Conservation (phyloP, 2,329 filamentous ascomycete species). For the Pseudopyrenochaeta lycopersici region DNA sequence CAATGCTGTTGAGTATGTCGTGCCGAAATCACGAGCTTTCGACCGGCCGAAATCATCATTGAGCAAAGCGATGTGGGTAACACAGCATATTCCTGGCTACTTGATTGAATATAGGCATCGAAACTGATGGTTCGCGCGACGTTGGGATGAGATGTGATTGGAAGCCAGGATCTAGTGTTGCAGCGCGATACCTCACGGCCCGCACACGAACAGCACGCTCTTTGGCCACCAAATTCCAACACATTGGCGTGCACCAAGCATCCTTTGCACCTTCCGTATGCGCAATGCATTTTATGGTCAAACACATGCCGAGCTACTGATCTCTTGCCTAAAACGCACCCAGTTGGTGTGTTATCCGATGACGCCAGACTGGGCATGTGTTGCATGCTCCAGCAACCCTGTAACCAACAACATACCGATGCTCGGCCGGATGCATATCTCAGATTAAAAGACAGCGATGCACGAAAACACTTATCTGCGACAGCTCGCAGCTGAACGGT, state of each 20-base stretch:
- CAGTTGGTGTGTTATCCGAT: constrained; percentile 13
- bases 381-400: constrained; percentile 10
- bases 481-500: background rate
- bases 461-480: background rate
- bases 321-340: constrained; percentile 1
- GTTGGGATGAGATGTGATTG: background rate
- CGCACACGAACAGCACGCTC: background rate
- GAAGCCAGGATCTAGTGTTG: background rate
- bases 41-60: too few relatives aligned
- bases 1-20: too few relatives aligned
- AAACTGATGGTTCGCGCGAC: too few relatives aligned
- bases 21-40: too few relatives aligned
- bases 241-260: background rate
- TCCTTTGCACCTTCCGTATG: background rate
- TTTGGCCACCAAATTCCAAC: background rate
- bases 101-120: too few relatives aligned
- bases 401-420: constrained; percentile 1
- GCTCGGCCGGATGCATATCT: background rate
- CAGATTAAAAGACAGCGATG: background rate
- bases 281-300: background rate
- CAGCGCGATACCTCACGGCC: background rate
- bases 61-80: background rate
- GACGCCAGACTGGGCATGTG: constrained; percentile 23
- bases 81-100: background rate
- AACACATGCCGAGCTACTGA: background rate